Evolutionary conservation across 1,284 basidiomycete genomes (phyloP).

Genomic region (Ceratorhiza oryzae-sativae): DNA sequence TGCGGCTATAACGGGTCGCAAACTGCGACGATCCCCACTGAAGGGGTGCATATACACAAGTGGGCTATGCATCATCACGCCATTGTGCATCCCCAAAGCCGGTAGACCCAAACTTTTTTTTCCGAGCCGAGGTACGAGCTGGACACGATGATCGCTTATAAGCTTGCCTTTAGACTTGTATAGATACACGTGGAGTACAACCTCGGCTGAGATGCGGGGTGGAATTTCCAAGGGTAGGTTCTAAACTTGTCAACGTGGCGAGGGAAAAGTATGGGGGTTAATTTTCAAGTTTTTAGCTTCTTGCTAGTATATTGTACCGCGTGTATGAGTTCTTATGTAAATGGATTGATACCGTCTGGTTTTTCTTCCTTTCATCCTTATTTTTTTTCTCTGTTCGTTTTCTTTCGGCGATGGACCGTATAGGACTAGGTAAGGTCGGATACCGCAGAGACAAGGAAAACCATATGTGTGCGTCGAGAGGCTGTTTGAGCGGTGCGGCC

Average conservation of each 20-base stretch:
- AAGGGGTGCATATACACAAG: neutral
- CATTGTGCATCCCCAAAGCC: neutral
- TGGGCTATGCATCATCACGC: neutral
- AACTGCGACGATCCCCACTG: neutral
- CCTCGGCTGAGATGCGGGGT: neutral
- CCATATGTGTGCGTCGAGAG: too few species aligned
- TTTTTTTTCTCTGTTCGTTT: too few species aligned
- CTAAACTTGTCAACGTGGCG: neutral
- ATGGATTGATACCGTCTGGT: too few species aligned
- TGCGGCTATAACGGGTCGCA: neutral
- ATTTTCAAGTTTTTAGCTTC: neutral
- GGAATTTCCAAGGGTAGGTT: neutral
- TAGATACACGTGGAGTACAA: neutral
- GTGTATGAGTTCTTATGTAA: neutral
- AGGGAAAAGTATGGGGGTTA: neutral
- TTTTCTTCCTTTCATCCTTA: too few species aligned
- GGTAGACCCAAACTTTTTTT: neutral
- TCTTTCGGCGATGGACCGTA: too few species aligned
- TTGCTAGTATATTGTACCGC: neutral
- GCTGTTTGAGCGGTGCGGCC: too few species aligned
- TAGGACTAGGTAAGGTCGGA: too few species aligned
- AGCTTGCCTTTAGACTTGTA: neutral
- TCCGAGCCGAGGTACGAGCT: neutral
- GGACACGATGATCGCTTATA: neutral
- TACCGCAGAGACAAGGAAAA: too few species aligned